Base-by-base conservation (phyloP, 1,284 basidiomycete species). In the Ganoderma multipileum region DNA sequence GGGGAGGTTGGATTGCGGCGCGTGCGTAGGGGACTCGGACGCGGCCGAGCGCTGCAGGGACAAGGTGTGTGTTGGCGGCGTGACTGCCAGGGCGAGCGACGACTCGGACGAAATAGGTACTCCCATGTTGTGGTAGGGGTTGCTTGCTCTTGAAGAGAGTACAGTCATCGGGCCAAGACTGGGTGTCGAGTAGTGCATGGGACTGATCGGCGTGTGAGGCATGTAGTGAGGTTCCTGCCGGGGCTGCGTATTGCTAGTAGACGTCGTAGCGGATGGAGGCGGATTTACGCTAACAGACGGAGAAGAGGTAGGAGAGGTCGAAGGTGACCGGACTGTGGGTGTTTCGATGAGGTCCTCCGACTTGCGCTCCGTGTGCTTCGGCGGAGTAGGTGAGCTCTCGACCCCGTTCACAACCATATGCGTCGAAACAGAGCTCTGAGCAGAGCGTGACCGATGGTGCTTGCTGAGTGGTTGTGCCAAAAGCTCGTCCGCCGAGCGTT, bases 401-500 rank as follows among this genome's bases (percentile, higher is more conserved):
- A 41, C 6, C 58, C 8, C 38, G 14, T 28, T 60, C n/a, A 6
- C 38, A 39, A 38, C 23, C 11, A 14, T 8, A 60, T 38, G 38
- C 36, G 23, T 18, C 36, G 39, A 28, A 6, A 38, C 23, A 16
- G 20, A 6, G 64, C 47, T 63, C 33, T 66, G 66, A 2, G 64
- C 36, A 9, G 68, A 66, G 7, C 36, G 52, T 12, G 71, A 65
- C 38, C 66, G 55, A 38, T 58, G 68, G 26, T 69, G 59, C 42
- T 69, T 67, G 57, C 41, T 63, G 11, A 44, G 23, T 18, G 68
- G 66, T n/a, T 58, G 54, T 9, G 58, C 36, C n/a, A 64, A 20
- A 8, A 28, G 54, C 8, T 59, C 44, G 18, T 72, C 71, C 14
- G 64, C 64, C 26, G 57, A 38, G 39, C 71, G 58, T 59, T 72